A percentile compares a stretch with the other conserved stretches of the same genome.
These are phyloP conservation scores for Suillus tomentosus DNA, from an alignment of 768 basidiomycete species.

Conservation along the genomic window DNA sequence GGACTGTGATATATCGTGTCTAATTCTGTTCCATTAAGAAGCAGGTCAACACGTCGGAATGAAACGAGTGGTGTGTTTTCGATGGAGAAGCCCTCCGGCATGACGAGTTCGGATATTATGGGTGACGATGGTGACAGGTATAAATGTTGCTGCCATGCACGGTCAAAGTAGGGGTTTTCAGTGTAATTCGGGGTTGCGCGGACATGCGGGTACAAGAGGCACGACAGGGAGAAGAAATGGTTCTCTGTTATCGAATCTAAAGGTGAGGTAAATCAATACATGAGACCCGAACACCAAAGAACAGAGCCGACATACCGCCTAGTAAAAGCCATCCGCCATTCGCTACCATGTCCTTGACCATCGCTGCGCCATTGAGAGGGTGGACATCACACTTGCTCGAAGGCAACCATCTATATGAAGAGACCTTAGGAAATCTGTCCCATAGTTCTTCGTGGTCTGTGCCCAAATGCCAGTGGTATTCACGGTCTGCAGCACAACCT, in stretches of 20 bases:
- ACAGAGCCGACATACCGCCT: slow-evolving; percentile 46
- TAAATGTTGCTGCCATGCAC: slow-evolving; percentile 65
- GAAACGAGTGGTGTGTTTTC: slow-evolving; percentile 60
- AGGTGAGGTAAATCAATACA: not conserved
- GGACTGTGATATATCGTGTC: slow-evolving; percentile 41
- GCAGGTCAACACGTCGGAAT: slow-evolving; percentile 66
- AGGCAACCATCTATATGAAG: slow-evolving; percentile 57
- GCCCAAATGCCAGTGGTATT: slow-evolving; percentile 65
- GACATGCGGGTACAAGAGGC: slow-evolving; percentile 66
- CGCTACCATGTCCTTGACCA: slow-evolving; percentile 62
- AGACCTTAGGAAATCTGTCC: slow-evolving; percentile 54
- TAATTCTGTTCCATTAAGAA: slow-evolving; percentile 52
- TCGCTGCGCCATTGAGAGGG: slow-evolving; percentile 40
- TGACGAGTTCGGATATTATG: slow-evolving; percentile 33
- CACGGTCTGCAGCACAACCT: slow-evolving; percentile 64
- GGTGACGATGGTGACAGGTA: slow-evolving; percentile 59
- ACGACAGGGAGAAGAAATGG: slow-evolving; percentile 75
- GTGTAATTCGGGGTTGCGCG: slow-evolving; percentile 64
- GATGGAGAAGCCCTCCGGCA: slow-evolving; percentile 58
- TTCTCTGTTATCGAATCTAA: slow-evolving; percentile 71
- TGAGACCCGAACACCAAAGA: not conserved
- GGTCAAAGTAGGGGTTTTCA: slow-evolving; percentile 54
- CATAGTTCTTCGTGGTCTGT: slow-evolving; percentile 49
- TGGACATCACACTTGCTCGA: slow-evolving; percentile 44
- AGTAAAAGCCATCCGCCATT: slow-evolving; percentile 71